Conservation (phyloP, 257 asterid species). For the Penstemon barbatus region DNA sequence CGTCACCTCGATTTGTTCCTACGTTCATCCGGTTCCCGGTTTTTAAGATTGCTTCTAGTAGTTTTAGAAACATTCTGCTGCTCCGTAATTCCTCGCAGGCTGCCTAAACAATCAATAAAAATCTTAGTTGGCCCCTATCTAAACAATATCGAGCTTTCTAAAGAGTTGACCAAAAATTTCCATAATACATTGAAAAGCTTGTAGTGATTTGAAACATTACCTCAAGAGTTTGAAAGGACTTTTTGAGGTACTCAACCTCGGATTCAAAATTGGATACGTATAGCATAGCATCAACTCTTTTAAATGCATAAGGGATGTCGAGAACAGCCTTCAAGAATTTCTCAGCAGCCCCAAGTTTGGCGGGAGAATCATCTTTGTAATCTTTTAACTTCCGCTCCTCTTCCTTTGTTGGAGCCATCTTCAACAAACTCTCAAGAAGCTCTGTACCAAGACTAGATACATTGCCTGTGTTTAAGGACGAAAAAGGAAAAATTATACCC, state of each 20-base stretch:
- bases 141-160: too few relatives aligned
- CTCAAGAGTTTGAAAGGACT: slow-evolving; percentile 86
- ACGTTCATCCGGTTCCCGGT: slow-evolving; percentile 98
- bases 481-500: slow-evolving; percentile 13
- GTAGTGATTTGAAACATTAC: slow-evolving; percentile 43
- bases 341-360: slow-evolving; percentile 88
- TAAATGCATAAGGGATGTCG: slow-evolving; percentile 84
- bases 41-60: slow-evolving; percentile 89
- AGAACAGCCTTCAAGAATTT: slow-evolving; percentile 76
- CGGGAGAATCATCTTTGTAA: slow-evolving; percentile 64
- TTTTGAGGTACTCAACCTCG: slow-evolving; percentile 83
- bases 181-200: slow-evolving; percentile 13
- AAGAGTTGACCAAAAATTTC: too few relatives aligned
- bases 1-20: slow-evolving; percentile 95
- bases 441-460: slow-evolving; percentile 76
- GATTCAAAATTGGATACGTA: slow-evolving; percentile 74
- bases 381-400: slow-evolving; percentile 86
- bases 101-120: slow-evolving; percentile 47
- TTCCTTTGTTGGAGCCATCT: slow-evolving; percentile 94
- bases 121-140: neutral
- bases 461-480: slow-evolving; percentile 58
- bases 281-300: slow-evolving; percentile 81
- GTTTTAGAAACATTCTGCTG: slow-evolving; percentile 88
- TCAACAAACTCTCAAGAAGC: slow-evolving; percentile 84
- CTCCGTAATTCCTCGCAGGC: slow-evolving; percentile 89